Evolutionary conservation across 345 rosid genomes (phyloP).

Genomic region (Geranium rotundifolium): DNA sequence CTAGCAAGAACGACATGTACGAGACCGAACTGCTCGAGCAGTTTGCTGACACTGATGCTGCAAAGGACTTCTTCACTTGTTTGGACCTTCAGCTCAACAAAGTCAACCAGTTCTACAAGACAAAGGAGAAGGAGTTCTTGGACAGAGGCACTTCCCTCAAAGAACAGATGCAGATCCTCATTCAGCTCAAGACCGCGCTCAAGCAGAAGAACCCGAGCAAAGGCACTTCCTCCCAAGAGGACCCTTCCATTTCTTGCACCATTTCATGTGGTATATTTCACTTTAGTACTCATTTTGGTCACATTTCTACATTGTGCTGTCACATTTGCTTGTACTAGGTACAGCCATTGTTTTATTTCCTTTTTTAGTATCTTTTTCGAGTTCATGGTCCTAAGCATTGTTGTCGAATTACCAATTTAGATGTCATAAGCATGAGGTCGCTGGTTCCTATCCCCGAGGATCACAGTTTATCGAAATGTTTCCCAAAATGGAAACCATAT

Average conservation of each 20-base stretch:
- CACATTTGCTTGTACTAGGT: too few species aligned
- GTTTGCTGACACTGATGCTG: conserved; percentile 72
- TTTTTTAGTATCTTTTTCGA: too few species aligned
- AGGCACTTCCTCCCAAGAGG: conserved; percentile 31
- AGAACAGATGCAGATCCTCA: conserved; percentile 82
- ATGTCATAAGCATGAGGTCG: too few species aligned
- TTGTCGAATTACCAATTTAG: too few species aligned
- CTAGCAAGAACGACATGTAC: conserved; percentile 51
- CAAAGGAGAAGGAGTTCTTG: conserved; percentile 84
- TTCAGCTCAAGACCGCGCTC: conserved; percentile 51
- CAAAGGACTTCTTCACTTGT: conserved; percentile 62
- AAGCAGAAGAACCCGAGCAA: conserved; percentile 24
- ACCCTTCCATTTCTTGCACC: conserved; percentile 62
- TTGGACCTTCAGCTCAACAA: conserved; percentile 87
- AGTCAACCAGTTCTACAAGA: conserved; percentile 74
- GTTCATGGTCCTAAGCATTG: too few species aligned
- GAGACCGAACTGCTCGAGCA: conserved; percentile 81
- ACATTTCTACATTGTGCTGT: too few species aligned
- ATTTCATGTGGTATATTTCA: not conserved
- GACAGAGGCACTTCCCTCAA: conserved; percentile 80
- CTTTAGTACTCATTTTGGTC: too few species aligned
- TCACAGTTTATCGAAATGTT: too few species aligned
- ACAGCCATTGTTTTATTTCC: too few species aligned
- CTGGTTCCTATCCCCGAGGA: too few species aligned
- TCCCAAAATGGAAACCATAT: too few species aligned